phyloP scores from a whole-genome alignment of 352 stramenopile genomes.

The Phytopythium boreale region DNA sequence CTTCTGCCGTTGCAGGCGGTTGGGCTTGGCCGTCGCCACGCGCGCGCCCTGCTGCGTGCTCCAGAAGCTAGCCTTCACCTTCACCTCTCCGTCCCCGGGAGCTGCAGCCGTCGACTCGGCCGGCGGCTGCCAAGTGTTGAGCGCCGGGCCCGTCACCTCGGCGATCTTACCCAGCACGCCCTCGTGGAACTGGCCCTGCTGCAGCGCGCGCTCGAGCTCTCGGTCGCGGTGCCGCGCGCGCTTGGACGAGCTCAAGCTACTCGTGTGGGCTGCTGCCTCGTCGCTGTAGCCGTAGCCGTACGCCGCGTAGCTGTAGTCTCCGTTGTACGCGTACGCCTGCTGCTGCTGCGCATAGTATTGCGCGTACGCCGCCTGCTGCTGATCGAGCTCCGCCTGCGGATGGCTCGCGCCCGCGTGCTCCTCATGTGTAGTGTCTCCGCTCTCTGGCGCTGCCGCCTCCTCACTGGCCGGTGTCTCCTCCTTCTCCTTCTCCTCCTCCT shows the following conservation, averaged over 20 bases:
- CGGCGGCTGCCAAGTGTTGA: conserved; percentile 55
- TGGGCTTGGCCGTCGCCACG: conserved; percentile 60
- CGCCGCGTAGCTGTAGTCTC: conserved; percentile 20
- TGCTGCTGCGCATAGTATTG: conserved; percentile 41
- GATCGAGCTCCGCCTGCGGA: conserved; percentile 10
- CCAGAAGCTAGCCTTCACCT: conserved; percentile 74
- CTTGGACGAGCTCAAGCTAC: conserved; percentile 28
- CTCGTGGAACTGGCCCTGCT: conserved; percentile 60
- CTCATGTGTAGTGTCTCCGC: background rate
- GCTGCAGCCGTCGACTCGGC: conserved; percentile 18
- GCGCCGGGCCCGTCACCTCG: conserved; percentile 50
- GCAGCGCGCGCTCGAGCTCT: conserved; percentile 65
- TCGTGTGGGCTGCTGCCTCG: conserved; percentile 21
- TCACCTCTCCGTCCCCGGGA: conserved; percentile 31
- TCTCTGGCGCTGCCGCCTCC: background rate
- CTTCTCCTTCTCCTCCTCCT: conserved; percentile 13
- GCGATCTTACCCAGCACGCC: conserved; percentile 56
- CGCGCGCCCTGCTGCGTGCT: conserved; percentile 47
- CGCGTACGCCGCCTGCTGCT: conserved; percentile 17
- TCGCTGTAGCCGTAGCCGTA: conserved; percentile 32
- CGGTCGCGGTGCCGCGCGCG: conserved; percentile 53
- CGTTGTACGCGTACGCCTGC: conserved; percentile 14
- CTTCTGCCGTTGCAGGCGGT: conserved; percentile 70
- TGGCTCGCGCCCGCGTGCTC: conserved; percentile 1
- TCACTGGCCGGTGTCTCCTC: background rate